Base-by-base conservation (phyloP, 2,329 filamentous ascomycete genomes). In the Colletotrichum coccodes region DNA sequence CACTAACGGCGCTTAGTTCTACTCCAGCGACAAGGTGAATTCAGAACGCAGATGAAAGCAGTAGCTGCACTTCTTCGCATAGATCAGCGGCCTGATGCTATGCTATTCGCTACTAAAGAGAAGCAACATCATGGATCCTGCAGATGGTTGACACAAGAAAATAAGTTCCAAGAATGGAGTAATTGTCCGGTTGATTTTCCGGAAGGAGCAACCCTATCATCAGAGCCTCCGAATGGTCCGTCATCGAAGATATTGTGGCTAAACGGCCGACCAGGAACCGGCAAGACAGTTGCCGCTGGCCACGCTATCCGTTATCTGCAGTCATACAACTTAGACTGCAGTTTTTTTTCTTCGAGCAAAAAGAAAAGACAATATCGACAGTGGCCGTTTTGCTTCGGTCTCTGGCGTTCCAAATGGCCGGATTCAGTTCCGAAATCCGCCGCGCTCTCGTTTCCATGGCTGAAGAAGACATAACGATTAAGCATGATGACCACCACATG, bases 271-370 rank as follows among this genome's bases (percentile, higher is more conserved):
- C 76, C 76, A 3, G 76, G 71, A 1, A 71, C 73, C 18, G 76
- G 75, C 16, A 78, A 77, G 57, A 72, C 75, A 2, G 72, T 76
- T 6, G 64, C 72, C 4, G 64, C 75, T 3, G 72, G 72, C 0
- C 73, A 74, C 58, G 70, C 76, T 18, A 68, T 77, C 42, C 61
- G 52, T 30, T 71, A 74, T 44, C 70, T 77, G 8, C 67, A 74
- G 56, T 62, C 68, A 9, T 64, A 53, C 59, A 69, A 73, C 40
- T 30, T 71, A 3, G 73, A 76, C 52, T 75, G 72, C 49, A 71
- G 67, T 47, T 76, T 75, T 59, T 76, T 73, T 65, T 77, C 76
- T 63, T 78, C 77, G 21, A 18, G 40, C 40, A 44, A 16, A 9
- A 44, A n/a, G 40, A 44, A 18, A 44, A 21, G 14, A 18, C 40